These are phyloP conservation scores for Cyberlindnera euphorbiae DNA, from an alignment of 805 yeast genomes.

Conservation along the genomic window DNA sequence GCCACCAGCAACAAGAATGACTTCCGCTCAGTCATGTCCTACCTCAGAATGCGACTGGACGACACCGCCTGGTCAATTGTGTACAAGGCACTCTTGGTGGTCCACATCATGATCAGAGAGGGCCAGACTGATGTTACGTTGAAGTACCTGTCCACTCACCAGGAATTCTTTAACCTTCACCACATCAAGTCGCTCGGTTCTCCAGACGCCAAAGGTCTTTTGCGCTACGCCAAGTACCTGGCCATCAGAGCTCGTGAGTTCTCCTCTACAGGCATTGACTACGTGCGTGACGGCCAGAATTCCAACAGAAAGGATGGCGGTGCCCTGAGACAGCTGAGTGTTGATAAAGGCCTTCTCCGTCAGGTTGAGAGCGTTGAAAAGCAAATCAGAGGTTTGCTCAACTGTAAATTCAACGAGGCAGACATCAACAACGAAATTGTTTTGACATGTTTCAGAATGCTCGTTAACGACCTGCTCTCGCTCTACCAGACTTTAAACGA, in stretches of 20 bases:
- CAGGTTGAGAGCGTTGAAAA: constrained; percentile 82
- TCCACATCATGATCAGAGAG: constrained; percentile 89
- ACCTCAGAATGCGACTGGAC: constrained; percentile 55
- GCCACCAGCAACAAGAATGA: constrained; percentile 37
- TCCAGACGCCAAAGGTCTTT: constrained; percentile 50
- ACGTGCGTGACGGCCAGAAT: constrained; percentile 67
- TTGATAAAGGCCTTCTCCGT: constrained; percentile 76
- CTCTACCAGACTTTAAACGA: constrained; percentile 89
- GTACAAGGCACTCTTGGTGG: constrained; percentile 76
- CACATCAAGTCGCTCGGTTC: constrained; percentile 29
- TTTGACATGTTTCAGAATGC: constrained; percentile 76
- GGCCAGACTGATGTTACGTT: constrained; percentile 79
- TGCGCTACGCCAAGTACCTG: constrained; percentile 70
- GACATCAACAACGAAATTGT: constrained; percentile 84
- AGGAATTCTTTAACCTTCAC: constrained; percentile 46
- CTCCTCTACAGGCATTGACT: constrained; percentile 62
- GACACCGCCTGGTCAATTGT: constrained; percentile 91
- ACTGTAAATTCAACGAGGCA: constrained; percentile 68
- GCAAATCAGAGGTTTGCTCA: constrained; percentile 72
- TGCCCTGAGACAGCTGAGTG: constrained; percentile 49
- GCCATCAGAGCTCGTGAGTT: constrained; percentile 64
- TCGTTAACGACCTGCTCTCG: constrained; percentile 85
- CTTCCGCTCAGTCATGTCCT: constrained; percentile 63
- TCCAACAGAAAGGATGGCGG: constrained; percentile 14
- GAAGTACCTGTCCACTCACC: constrained; percentile 47